Evolutionary conservation across 2,329 filamentous ascomycete genomes (phyloP).

Genomic region (Hymenoscyphus scutula): DNA sequence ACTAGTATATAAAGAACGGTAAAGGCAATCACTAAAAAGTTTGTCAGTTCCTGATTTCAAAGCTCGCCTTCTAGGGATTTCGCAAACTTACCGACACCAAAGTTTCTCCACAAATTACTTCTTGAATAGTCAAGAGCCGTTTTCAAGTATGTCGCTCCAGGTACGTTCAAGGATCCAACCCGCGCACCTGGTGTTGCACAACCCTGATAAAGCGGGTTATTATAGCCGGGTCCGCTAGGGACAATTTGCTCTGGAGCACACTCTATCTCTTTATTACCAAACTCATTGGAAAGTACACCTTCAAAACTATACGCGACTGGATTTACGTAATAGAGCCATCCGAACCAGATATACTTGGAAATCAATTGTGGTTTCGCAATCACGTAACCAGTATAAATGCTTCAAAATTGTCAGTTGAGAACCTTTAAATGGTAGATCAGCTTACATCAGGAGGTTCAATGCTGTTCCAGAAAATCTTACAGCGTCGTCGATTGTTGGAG

Average conservation of each 20-base stretch:
- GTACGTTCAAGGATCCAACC: neutral
- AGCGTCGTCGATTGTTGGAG: constrained; percentile 63
- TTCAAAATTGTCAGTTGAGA: constrained; percentile 1
- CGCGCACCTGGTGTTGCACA: constrained; percentile 56
- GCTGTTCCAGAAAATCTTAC: constrained; percentile 59
- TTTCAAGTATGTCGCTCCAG: constrained; percentile 5
- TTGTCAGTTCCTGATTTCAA: neutral
- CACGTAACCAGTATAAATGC: constrained; percentile 64
- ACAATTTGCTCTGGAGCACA: constrained; percentile 58
- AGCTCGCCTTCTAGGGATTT: neutral
- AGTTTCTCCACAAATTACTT: constrained; percentile 12
- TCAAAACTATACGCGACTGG: constrained; percentile 60
- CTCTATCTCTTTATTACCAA: constrained; percentile 52
- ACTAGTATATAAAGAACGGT: constrained; percentile 70
- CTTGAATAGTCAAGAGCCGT: constrained; percentile 3
- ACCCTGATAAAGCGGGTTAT: constrained; percentile 57
- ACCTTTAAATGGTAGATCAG: constrained; percentile 40
- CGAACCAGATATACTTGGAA: constrained; percentile 61
- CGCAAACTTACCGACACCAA: constrained; percentile 46
- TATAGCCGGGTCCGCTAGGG: constrained; percentile 52
- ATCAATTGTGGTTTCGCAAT: constrained; percentile 63
- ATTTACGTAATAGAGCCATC: constrained; percentile 51
- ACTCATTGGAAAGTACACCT: constrained; percentile 61
- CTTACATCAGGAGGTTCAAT: constrained; percentile 65
- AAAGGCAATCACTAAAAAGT: constrained; percentile 62